These are phyloP conservation scores for Afroboletus lepidellus DNA, from an alignment of 1,284 basidiomycete species.

Conservation along the genomic window DNA sequence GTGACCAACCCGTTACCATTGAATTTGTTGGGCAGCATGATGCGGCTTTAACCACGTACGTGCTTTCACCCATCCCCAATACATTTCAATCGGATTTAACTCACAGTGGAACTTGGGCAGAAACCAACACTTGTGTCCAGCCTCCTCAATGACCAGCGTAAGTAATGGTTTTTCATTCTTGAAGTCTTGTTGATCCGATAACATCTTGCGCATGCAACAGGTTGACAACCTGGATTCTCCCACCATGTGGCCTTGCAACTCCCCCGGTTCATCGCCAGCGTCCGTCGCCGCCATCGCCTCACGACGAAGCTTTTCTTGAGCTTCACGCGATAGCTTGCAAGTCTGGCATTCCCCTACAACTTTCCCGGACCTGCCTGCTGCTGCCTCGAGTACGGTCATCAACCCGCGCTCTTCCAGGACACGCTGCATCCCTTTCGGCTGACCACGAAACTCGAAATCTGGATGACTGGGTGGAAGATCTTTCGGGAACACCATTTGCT, in stretches of 20 bases:
- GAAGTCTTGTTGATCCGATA: constrained; percentile 8
- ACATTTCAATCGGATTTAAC: constrained; percentile 27
- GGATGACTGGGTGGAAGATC: no score
- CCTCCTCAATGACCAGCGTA: constrained; percentile 3
- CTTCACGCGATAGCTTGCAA: no score
- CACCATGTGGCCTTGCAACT: no score
- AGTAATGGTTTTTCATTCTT: constrained; percentile 8
- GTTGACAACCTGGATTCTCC: neutral
- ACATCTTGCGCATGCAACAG: constrained; percentile 9
- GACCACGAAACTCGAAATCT: no score
- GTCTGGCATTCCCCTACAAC: no score
- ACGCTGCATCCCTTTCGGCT: no score
- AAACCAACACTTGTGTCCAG: neutral
- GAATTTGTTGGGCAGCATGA: neutral
- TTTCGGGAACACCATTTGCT: no score
- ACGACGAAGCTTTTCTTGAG: no score
- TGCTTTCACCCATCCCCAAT: constrained; percentile 17
- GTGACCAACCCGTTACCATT: neutral
- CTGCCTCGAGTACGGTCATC: no score
- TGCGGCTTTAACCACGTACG: neutral
- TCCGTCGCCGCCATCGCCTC: neutral
- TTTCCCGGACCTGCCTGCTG: no score
- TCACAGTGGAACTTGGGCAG: neutral
- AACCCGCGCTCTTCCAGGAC: no score
- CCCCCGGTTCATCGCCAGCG: no score